Percentiles rank a stretch among this genome's conserved stretches.
Conservation (phyloP, 2,329 filamentous ascomycete genomes). For the Biscogniauxia mediterranea region DNA sequence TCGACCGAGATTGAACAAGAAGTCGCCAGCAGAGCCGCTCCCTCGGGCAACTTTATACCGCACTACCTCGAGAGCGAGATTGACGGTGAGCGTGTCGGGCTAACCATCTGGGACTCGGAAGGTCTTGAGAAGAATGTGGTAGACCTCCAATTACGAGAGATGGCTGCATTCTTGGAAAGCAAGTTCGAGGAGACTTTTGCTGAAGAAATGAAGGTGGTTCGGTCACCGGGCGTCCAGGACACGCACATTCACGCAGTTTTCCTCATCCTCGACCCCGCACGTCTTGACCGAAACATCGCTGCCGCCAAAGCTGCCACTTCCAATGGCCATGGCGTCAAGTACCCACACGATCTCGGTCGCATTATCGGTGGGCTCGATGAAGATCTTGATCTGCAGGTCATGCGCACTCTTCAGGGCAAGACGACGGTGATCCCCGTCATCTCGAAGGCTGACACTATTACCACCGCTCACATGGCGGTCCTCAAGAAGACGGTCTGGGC, state of each 20-base stretch:
- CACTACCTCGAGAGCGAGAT: conserved; percentile 94
- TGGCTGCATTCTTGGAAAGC: conserved; percentile 89
- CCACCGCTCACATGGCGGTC: conserved; percentile 88
- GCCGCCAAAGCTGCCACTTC: conserved; percentile 55
- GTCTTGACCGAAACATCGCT: conserved; percentile 79
- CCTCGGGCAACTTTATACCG: conserved; percentile 73
- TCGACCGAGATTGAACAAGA: conserved; percentile 53
- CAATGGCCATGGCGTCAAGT: conserved; percentile 48
- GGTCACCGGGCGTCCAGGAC: conserved; percentile 88
- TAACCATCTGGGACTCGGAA: conserved; percentile 96
- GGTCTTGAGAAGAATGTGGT: conserved; percentile 93
- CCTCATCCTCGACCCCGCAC: conserved; percentile 81
- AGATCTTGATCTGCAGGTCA: conserved; percentile 84
- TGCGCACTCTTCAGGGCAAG: conserved; percentile 85
- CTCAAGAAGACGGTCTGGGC: conserved; percentile 90
- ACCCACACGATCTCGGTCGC: conserved; percentile 48
- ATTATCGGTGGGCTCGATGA: conserved; percentile 74
- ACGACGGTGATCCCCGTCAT: conserved; percentile 95
- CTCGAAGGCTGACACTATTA: conserved; percentile 94
- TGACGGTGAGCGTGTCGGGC: conserved; percentile 82
- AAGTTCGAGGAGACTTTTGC: conserved; percentile 98
- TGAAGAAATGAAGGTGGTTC: conserved; percentile 96
- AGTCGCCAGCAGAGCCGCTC: conserved; percentile 49
- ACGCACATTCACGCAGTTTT: conserved; percentile 98
- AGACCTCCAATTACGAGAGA: conserved; percentile 88